Evolutionary conservation across 495 filamentous ascomycete genomes (phyloP), one percentile per base, ranked within the genome.

Genomic region (Acidomyces sp.): DNA sequence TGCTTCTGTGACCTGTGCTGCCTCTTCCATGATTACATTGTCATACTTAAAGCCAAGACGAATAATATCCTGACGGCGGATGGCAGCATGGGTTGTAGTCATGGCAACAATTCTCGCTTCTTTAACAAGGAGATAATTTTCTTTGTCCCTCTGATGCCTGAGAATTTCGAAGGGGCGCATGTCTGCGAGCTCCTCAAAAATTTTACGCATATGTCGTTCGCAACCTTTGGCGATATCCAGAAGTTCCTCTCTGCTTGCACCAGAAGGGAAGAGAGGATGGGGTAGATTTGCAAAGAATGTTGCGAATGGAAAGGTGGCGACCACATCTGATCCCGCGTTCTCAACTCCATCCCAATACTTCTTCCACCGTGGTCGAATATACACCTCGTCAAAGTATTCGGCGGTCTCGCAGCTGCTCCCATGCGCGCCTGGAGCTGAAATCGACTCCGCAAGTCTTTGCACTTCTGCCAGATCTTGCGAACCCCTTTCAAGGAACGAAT

Each of bases 1-100:
- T 30, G 95, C 82, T 56, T 99, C 90, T 7, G 92, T 96, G 55
- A 96, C 92, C 51, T 99, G 90, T 16, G 90, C 90, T 2, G 90
- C 86, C 65, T 99, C 90, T 70, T 99, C 90, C 88, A 99, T 93
- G 36, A 99, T 68, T 11, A 99, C 81, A 49, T 94, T 96, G 61
- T 96, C 87, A 51, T 96, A 99, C 48, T 85, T 82, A 67, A 99
- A 96, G 4, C 90, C 92, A 31, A 95, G 69, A 15, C 74, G 69
- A 0, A 84, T 78, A 52, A 99, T 99, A 53, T 96, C 90, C 45
- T 82, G 77, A 34, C 86, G 70, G 43, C 87, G 78, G 79, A 97
- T 99, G n/a, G 90, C 90, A 9, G 90, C 92, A 62, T 99, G 90
- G 1, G 90, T 99, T 2, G 84, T 85, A 7, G 90, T 99, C 92